phyloP scores from a whole-genome alignment of 2,329 filamentous ascomycete genomes.

The Penicillium occitanis region DNA sequence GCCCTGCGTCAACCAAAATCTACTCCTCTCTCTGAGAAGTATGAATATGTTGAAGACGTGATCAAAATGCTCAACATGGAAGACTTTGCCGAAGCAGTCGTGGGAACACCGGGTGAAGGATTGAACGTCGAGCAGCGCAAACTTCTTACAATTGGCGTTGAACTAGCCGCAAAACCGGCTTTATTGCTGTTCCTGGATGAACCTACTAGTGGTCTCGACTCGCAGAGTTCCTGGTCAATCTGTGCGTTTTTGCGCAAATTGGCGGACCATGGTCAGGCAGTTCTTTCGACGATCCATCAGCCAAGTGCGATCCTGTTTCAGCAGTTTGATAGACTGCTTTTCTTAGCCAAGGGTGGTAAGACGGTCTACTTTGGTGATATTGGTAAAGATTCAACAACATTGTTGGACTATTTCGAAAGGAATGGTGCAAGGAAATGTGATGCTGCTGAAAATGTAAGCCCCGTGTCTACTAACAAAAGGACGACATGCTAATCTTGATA shows the following conservation, averaged over 20 bases:
- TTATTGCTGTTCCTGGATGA: conserved; percentile 88
- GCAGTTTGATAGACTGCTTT: conserved; percentile 65
- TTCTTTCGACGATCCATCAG: conserved; percentile 92
- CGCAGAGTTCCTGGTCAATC: conserved; percentile 88
- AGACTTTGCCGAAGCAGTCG: conserved; percentile 81
- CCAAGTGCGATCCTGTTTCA: conserved; percentile 89
- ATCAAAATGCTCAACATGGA: conserved; percentile 89
- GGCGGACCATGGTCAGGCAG: conserved; percentile 79
- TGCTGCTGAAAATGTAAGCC: conserved; percentile 57
- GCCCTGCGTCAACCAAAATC: conserved; percentile 75
- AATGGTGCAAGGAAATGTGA: conserved; percentile 61
- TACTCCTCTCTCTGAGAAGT: conserved; percentile 70
- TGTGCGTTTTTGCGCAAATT: conserved; percentile 80
- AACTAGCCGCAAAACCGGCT: conserved; percentile 84
- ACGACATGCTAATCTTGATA: conserved; percentile 27
- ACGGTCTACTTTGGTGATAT: conserved; percentile 69
- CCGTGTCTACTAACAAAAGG: background rate
- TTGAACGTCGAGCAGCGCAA: conserved; percentile 63
- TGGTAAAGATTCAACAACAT: conserved; percentile 55
- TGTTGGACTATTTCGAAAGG: conserved; percentile 64
- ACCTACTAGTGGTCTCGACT: conserved; percentile 87
- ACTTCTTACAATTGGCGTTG: conserved; percentile 86
- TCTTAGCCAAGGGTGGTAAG: conserved; percentile 63
- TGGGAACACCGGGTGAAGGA: conserved; percentile 81
- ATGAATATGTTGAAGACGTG: conserved; percentile 75